A percentile compares a stretch with the other conserved stretches of the same genome.
These are phyloP conservation scores for Jimgerdemannia flammicorona DNA, from an alignment of 192 early-diverging fungal genomes.

Conservation along the genomic window DNA sequence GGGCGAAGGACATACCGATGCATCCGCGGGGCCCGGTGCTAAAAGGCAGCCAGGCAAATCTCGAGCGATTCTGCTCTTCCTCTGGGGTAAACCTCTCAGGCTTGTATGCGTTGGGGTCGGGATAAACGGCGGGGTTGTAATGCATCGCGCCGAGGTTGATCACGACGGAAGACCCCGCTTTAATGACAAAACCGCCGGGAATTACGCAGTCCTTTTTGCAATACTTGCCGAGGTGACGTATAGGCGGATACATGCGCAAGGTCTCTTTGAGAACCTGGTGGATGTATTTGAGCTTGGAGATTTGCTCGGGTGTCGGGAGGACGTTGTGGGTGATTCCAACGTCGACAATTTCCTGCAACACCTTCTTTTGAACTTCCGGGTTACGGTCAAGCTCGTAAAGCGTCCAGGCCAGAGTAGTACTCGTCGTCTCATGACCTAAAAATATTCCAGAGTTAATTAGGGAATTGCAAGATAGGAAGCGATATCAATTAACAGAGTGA, in stretches of 20 bases:
- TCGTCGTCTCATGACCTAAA: slow-evolving; percentile 34
- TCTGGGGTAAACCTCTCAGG: slow-evolving; percentile 51
- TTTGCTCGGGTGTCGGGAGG: slow-evolving; percentile 30
- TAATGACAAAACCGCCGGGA: slow-evolving; percentile 37
- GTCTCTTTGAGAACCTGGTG: slow-evolving; percentile 52
- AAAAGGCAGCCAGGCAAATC: slow-evolving; percentile 53
- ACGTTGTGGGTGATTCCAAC: slow-evolving; percentile 26
- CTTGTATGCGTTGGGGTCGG: slow-evolving; percentile 42
- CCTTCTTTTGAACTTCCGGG: slow-evolving; percentile 36
- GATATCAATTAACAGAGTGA: background rate
- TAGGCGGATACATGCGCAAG: slow-evolving; percentile 47
- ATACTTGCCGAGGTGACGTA: slow-evolving; percentile 32
- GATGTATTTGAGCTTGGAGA: slow-evolving; percentile 41
- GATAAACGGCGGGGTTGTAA: slow-evolving; percentile 36
- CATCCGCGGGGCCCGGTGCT: slow-evolving; percentile 38
- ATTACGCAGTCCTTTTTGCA: slow-evolving; percentile 40
- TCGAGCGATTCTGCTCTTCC: slow-evolving; percentile 41
- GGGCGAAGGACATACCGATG: slow-evolving; percentile 57
- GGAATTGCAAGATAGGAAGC: no score
- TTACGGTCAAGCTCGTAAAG: slow-evolving; percentile 40
- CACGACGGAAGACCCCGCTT: slow-evolving; percentile 13
- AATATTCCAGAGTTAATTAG: no score
- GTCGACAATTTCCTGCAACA: slow-evolving; percentile 47
- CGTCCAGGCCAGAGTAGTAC: slow-evolving; percentile 47
- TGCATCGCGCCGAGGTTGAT: slow-evolving; percentile 39